Conservation (phyloP, 345 rosid species). For the Raphanus sativus region DNA sequence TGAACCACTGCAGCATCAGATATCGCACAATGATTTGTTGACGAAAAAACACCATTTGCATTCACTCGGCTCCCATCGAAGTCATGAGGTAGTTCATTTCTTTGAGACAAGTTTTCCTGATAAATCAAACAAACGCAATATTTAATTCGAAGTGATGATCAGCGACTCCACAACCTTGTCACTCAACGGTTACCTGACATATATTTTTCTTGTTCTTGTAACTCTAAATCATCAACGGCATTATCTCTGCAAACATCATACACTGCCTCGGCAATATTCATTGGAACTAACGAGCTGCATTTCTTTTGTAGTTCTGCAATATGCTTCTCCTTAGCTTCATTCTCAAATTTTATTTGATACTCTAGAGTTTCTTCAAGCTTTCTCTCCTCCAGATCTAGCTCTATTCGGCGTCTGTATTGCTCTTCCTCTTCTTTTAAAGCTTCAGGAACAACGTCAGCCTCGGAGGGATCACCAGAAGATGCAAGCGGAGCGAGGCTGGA, state of each 20-base stretch:
- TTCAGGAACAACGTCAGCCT: constrained; percentile 45
- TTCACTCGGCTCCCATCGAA: constrained; percentile 37
- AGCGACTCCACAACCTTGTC: constrained; percentile 9
- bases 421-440: constrained; percentile 65
- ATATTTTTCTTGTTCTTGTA: constrained; percentile 22
- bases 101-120: constrained; percentile 45
- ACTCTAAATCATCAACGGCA: constrained; percentile 35
- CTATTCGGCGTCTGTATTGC: constrained; percentile 67
- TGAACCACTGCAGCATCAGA: constrained; percentile 34
- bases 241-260: constrained; percentile 39
- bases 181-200: constrained; percentile 24
- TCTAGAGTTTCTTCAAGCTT: constrained; percentile 83
- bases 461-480: constrained; percentile 53
- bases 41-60: constrained; percentile 32
- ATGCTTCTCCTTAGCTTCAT: constrained; percentile 86
- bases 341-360: constrained; percentile 85
- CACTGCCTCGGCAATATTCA: constrained; percentile 39
- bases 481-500: constrained; percentile 62
- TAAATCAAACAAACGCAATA: constrained; percentile 25
- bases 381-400: constrained; percentile 88
- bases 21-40: constrained; percentile 28
- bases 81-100: constrained; percentile 41
- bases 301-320: constrained; percentile 78
- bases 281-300: constrained; percentile 41
- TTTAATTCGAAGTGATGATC: constrained; percentile 3